Evolutionary conservation across 139 green algal genomes (phyloP), one percentile per base, ranked within the genome.

Genomic region (Chlorella sp.): DNA sequence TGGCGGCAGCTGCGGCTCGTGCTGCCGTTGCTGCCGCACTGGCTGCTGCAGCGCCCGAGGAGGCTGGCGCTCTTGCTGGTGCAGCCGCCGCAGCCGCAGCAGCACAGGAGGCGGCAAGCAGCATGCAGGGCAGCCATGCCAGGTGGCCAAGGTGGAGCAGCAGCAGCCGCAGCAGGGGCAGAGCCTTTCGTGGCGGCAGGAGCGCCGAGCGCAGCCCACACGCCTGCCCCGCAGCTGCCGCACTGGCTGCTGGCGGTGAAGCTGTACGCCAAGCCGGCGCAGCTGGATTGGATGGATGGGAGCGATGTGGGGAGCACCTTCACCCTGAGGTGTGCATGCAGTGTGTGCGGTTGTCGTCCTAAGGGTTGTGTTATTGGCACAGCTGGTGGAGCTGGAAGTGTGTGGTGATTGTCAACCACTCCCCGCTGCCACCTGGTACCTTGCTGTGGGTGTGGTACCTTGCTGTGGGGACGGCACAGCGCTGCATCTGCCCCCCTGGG

Each of bases 231-330:
- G n/a, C 81, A 79, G 83, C 48, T 28, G 37, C 83, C 30, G 0
- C 85, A 71, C 71, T 89, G 85, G 85, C 85, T 89, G 71, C 85
- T 89, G 42, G 85, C 85, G 2, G 69, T 89, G 42, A 61, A 69
- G 48, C 42, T 89, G 42, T 26, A 9, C 0, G 85, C 42, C 85
- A 36, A 60, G 42, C 3, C 71, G 14, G 32, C 15, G 1, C 34
- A 82, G 71, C 21, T 89, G n/a, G 71, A 83, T n/a, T 89, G 85
- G 85, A n/a, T 89, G 85, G 85, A 71, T 0, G 66, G 42, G 19
- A 53, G 19, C 3, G 85, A 89, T 75, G 71, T 48, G 5, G 85
- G 85, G 32, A 83, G 71, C 71, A 73, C 75, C 21, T 69, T 89
- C 71, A 83, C 84, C 28, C 21, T 88, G 60, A 88, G 42, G 84